These are phyloP conservation scores for Helianthus tuberosus DNA, from an alignment of 129 eudicot genomes.

Conservation along the genomic window DNA sequence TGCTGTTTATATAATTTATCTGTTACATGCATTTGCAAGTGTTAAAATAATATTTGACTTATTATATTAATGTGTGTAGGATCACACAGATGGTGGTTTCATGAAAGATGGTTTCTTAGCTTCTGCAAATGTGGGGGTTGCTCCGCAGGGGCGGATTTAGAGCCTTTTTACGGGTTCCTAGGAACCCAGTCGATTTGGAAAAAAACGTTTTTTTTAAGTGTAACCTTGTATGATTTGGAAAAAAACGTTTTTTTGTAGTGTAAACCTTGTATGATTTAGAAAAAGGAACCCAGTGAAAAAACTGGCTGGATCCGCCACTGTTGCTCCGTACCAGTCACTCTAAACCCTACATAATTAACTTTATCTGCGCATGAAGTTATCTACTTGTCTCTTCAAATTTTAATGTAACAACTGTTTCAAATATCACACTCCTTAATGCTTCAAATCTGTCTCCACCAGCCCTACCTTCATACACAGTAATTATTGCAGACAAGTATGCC, in stretches of 20 bases:
- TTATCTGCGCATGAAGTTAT: neutral
- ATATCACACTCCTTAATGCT: neutral
- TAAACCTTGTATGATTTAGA: no score
- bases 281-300: no score
- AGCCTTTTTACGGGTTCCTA: no score
- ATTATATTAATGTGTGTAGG: constrained; percentile 40
- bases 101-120: constrained; percentile 58
- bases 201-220: no score
- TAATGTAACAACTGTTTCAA: neutral
- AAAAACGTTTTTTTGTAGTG: no score
- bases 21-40: neutral
- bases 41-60: neutral
- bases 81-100: constrained; percentile 40
- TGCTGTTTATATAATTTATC: constrained; percentile 20
- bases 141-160: no score
- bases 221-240: no score
- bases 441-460: neutral
- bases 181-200: no score
- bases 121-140: constrained; percentile 58
- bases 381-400: constrained; percentile 1
- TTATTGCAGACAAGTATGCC: no score
- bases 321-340: constrained; percentile 44
- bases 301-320: no score
- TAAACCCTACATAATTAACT: neutral
- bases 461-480: no score